These are phyloP conservation scores for Wickerhamiella kurtzmanii DNA, from an alignment of 805 yeast genomes.

Conservation along the genomic window DNA sequence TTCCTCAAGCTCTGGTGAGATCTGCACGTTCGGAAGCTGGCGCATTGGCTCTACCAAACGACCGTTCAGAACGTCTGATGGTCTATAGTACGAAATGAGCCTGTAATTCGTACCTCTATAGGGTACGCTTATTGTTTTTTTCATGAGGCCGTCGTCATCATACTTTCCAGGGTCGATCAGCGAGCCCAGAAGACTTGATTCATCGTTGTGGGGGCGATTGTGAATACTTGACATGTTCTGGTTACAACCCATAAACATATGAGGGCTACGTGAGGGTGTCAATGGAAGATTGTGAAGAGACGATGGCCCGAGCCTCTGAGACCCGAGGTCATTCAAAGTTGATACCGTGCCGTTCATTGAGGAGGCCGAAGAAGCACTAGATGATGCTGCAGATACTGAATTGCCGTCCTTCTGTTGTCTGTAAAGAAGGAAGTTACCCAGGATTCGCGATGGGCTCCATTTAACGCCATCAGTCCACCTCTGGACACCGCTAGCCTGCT, in stretches of 20 bases:
- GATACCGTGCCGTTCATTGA: not conserved
- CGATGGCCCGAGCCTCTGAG: not conserved
- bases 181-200: conserved; percentile 36
- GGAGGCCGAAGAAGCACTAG: not conserved
- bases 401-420: conserved; percentile 24
- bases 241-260: not conserved
- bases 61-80: conserved; percentile 55
- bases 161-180: conserved; percentile 48
- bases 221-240: not conserved
- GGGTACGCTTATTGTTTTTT: conserved; percentile 58
- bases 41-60: conserved; percentile 45
- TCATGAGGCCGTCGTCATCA: conserved; percentile 61
- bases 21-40: conserved; percentile 34
- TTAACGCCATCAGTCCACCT: conserved; percentile 96
- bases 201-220: conserved; percentile 6
- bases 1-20: conserved; percentile 25
- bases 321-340: not conserved
- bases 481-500: conserved; percentile 68
- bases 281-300: not conserved
- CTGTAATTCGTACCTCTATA: conserved; percentile 32
- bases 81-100: conserved; percentile 63
- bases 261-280: not conserved
- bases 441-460: conserved; percentile 85
- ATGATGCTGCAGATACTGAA: not conserved
- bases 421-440: conserved; percentile 74